Conservation (phyloP, 2,329 filamentous ascomycete species). For the Botryotinia globosa region DNA sequence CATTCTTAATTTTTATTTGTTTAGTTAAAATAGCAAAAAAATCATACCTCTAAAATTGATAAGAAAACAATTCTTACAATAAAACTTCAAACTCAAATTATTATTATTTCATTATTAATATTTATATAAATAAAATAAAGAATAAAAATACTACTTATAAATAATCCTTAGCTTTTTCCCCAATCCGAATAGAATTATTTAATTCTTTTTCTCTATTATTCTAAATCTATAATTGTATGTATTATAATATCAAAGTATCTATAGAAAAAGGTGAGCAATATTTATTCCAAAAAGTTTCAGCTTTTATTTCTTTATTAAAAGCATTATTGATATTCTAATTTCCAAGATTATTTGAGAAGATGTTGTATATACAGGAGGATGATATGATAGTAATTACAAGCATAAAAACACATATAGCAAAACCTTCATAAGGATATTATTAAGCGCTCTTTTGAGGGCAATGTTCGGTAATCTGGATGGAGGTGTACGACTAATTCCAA, state of each 20-base stretch:
- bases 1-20: background rate
- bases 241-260: too few species aligned
- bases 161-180: background rate
- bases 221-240: too few species aligned
- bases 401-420: background rate
- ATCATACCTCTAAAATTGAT: background rate
- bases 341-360: background rate
- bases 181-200: background rate
- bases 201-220: background rate
- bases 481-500: background rate
- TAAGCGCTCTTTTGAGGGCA: too few species aligned
- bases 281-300: background rate
- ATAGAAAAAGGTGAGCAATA: too few species aligned
- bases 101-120: too few species aligned
- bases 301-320: background rate
- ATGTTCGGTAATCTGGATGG: too few species aligned
- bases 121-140: too few species aligned
- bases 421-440: too few species aligned
- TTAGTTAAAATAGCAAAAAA: background rate
- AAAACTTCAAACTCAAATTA: background rate
- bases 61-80: background rate
- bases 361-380: background rate
- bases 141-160: background rate
- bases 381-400: background rate
- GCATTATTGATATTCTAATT: background rate